Evolutionary conservation across 2,329 filamentous ascomycete genomes (phyloP).

Genomic region (Onygena corvina): DNA sequence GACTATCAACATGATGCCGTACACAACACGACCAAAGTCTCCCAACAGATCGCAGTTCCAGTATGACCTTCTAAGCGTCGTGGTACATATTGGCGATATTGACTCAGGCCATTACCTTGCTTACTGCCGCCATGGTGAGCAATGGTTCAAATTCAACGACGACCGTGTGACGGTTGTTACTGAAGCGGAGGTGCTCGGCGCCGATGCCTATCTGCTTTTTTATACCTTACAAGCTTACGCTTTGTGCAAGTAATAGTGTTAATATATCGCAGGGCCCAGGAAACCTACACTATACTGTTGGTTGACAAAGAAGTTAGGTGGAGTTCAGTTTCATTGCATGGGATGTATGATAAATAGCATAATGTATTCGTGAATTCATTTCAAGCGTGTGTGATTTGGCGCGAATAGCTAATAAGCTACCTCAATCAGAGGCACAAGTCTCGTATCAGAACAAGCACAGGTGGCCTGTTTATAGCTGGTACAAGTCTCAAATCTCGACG

Average conservation of each 20-base stretch:
- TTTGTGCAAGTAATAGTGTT: not conserved
- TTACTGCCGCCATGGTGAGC: conserved; percentile 71
- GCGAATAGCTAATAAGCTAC: too few relatives aligned
- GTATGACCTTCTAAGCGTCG: conserved; percentile 79
- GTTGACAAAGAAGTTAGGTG: too few relatives aligned
- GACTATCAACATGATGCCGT: conserved; percentile 79
- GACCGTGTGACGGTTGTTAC: conserved; percentile 77
- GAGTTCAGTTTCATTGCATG: too few relatives aligned
- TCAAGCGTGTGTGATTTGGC: too few relatives aligned
- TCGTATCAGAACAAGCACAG: too few relatives aligned
- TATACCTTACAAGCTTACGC: conserved; percentile 42
- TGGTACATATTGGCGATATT: conserved; percentile 86
- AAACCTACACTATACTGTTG: too few relatives aligned
- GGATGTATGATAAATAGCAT: too few relatives aligned
- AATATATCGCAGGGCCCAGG: too few relatives aligned
- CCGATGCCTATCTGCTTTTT: conserved; percentile 82
- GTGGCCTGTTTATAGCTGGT: too few relatives aligned
- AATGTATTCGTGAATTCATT: too few relatives aligned
- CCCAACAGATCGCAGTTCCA: conserved; percentile 45
- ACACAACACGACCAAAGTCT: conserved; percentile 54
- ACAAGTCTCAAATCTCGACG: too few relatives aligned
- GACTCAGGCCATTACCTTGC: conserved; percentile 86
- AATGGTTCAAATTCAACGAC: conserved; percentile 95
- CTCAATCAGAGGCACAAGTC: too few relatives aligned
- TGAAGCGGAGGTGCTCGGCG: conserved; percentile 71